phyloP scores from a whole-genome alignment of 2,329 filamentous ascomycete genomes.

The Leptosphaerulina australis region DNA sequence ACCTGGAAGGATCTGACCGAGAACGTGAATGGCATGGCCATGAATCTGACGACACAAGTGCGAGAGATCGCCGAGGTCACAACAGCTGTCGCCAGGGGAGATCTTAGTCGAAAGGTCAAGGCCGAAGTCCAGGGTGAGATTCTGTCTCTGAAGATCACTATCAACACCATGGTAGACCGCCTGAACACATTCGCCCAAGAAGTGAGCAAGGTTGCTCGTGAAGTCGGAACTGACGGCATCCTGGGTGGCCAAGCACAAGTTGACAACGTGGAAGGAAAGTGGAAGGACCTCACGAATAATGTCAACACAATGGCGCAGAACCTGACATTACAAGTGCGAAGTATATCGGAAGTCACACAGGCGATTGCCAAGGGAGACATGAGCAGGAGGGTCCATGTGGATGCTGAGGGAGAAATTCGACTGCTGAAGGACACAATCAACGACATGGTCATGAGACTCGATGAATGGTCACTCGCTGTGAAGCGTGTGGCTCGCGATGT shows the following conservation, averaged over 20 bases:
- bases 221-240: conserved; percentile 68
- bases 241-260: conserved; percentile 69
- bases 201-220: conserved; percentile 68
- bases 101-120: conserved; percentile 59
- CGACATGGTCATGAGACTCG: conserved; percentile 95
- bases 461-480: conserved; percentile 94
- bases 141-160: conserved; percentile 78
- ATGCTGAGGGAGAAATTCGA: conserved; percentile 92
- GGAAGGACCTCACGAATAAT: conserved; percentile 70
- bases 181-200: conserved; percentile 69
- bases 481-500: conserved; percentile 96
- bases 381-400: conserved; percentile 93
- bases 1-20: conserved; percentile 62
- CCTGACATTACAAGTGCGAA: conserved; percentile 73
- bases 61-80: conserved; percentile 61
- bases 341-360: conserved; percentile 92
- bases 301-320: conserved; percentile 72
- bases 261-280: conserved; percentile 69
- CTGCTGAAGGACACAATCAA: conserved; percentile 96
- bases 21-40: conserved; percentile 61
- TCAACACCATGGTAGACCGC: conserved; percentile 71
- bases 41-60: conserved; percentile 58
- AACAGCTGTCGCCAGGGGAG: conserved; percentile 58
- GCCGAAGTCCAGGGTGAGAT: conserved; percentile 61
- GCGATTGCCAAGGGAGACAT: conserved; percentile 95